Percentiles rank a stretch among this genome's conserved stretches.
These are phyloP conservation scores for Rhodotorula sp. DNA, from an alignment of 1,284 basidiomycete genomes.

Conservation along the genomic window DNA sequence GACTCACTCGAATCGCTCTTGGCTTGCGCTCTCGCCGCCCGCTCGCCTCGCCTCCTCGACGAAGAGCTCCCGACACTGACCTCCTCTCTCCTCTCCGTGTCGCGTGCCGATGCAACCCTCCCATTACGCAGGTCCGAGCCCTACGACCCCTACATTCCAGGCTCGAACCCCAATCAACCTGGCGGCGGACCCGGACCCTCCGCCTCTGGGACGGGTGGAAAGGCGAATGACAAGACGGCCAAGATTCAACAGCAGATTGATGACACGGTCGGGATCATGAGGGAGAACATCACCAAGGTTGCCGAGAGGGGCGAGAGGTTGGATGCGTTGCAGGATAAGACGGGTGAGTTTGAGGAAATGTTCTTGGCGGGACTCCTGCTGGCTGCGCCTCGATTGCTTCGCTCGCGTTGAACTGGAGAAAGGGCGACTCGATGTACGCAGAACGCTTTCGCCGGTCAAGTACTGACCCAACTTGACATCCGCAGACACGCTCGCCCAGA, in stretches of 20 bases:
- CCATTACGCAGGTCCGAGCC: constrained; percentile 58
- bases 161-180: constrained; percentile 46
- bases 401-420: too few species aligned
- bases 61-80: neutral
- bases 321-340: constrained; percentile 95
- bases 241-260: constrained; percentile 93
- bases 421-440: too few species aligned
- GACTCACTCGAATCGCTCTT: too few species aligned
- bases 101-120: neutral
- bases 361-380: too few species aligned
- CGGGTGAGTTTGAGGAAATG: constrained; percentile 65
- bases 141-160: constrained; percentile 92
- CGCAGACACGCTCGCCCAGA: constrained; percentile 91
- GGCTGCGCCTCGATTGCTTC: too few species aligned
- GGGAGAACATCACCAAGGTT: constrained; percentile 94
- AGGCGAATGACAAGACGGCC: constrained; percentile 61
- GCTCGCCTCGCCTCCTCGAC: too few species aligned
- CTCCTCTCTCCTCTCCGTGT: neutral
- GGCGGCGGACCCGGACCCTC: constrained; percentile 13
- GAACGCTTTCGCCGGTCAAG: neutral
- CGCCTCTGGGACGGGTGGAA: neutral
- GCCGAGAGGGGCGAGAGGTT: constrained; percentile 92
- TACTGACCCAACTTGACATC: neutral
- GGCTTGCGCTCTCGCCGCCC: too few species aligned
- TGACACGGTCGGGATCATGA: constrained; percentile 93